Base-by-base conservation (phyloP, 345 rosid genomes). In the Melaleuca alternifolia region DNA sequence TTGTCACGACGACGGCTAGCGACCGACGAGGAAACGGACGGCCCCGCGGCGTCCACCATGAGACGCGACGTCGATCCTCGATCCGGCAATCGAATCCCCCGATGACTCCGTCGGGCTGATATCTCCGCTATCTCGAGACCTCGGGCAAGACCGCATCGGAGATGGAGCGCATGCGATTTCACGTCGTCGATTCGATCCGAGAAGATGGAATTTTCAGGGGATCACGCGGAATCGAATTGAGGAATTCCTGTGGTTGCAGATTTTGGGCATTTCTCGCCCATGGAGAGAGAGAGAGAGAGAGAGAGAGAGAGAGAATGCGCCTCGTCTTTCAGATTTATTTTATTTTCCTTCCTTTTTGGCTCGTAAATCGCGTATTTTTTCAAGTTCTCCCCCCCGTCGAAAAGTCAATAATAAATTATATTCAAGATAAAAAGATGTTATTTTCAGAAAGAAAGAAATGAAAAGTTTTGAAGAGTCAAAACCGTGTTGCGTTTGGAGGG, bases 141-240 rank as follows among this genome's bases (percentile, higher is more conserved):
- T 92, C 88, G 51, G 51, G 86, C 86, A 89, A 94, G 89, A 92
- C 94, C 90, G 95, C 97, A 95, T 96, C 94, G 98, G 89, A 88
- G 89, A 88, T 90, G 85, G 48, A 71, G 48, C 81, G 13, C 81
- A 71, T 37, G 48, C 81, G 82, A n/a, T 56, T 85, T 84, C 88
- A 37, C 77, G 44, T 83, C 57, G 85, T 83, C 57, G 85, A 54
- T 50, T 51, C 57, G 54, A 50, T 30, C 57, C 48, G 26, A 30
- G 48, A 10, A 71, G 33, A 18, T 24, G 79, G 44, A 56, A 71
- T 75, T n/a, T n/a, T 71, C 41, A 26, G n/a, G 15, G 37, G 87
- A 46, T 76, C 44, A 41, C 41, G 53, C 23, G 11, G n/a, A 83
- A 53, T 54, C 33, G 28, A 59, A 62, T 52, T 24, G 33, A 21